A percentile compares a stretch with the other conserved stretches of the same genome.
These are phyloP conservation scores for Lactarius tabidus DNA, from an alignment of 768 basidiomycete genomes.

Conservation along the genomic window DNA sequence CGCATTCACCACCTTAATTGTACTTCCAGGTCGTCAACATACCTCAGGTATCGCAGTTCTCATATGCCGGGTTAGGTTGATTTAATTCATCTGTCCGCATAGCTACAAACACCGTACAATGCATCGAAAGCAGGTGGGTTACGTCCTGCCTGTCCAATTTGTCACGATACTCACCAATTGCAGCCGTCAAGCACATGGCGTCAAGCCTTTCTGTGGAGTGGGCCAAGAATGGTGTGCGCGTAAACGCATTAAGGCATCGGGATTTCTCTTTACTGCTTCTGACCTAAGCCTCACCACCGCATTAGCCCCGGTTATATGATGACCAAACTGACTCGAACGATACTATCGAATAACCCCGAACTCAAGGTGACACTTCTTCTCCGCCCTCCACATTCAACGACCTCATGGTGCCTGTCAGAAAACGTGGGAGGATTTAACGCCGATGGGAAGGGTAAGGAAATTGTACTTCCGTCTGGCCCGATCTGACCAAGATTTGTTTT, in stretches of 20 bases:
- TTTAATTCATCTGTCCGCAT: slow-evolving; percentile 8
- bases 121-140: slow-evolving; percentile 82
- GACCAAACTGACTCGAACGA: slow-evolving; percentile 81
- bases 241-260: slow-evolving; percentile 68
- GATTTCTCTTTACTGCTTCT: slow-evolving; percentile 3
- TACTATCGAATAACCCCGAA: slow-evolving; percentile 69
- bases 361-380: slow-evolving; percentile 54
- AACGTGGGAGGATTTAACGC: slow-evolving; percentile 82
- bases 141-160: background rate
- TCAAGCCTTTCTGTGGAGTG: slow-evolving; percentile 91
- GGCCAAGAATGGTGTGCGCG: slow-evolving; percentile 85
- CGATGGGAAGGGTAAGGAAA: slow-evolving; percentile 70
- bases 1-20: slow-evolving; percentile 25
- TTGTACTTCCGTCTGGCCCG: slow-evolving; percentile 18
- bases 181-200: slow-evolving; percentile 93
- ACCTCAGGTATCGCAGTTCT: slow-evolving; percentile 57
- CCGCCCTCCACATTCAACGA: slow-evolving; percentile 4
- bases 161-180: slow-evolving; percentile 3
- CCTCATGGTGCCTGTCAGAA: slow-evolving; percentile 42
- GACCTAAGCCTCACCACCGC: slow-evolving; percentile 12
- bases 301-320: slow-evolving; percentile 90
- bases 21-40: slow-evolving; percentile 71
- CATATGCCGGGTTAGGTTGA: background rate
- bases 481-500: slow-evolving; percentile 18
- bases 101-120: slow-evolving; percentile 94